Percentiles rank a stretch among this genome's conserved stretches.
phyloP scores from a whole-genome alignment of 75 land plant genomes.

The Ceratopteris richardii region DNA sequence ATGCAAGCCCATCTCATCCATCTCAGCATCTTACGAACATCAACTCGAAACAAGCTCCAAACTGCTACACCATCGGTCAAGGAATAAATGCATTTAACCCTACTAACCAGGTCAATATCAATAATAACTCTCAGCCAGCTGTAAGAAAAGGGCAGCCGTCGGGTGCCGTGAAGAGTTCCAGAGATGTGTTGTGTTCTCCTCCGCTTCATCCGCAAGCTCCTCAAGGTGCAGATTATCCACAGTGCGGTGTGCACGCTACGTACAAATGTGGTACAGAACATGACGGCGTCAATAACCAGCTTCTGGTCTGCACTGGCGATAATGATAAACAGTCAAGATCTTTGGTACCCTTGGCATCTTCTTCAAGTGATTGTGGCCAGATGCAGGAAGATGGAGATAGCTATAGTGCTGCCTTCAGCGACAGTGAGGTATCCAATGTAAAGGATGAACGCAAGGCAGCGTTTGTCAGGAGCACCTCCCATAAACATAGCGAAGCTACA shows the following conservation, averaged over 20 bases:
- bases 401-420: neutral
- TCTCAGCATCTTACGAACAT: neutral
- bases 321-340: neutral
- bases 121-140: too few relatives aligned
- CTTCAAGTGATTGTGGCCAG: too few relatives aligned
- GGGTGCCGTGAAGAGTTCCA: too few relatives aligned
- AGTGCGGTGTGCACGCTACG: too few relatives aligned
- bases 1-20: slow-evolving; percentile 1
- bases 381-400: too few relatives aligned
- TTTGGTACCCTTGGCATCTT: too few relatives aligned
- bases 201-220: too few relatives aligned
- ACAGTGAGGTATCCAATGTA: neutral
- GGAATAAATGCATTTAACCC: too few relatives aligned
- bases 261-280: neutral
- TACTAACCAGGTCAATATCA: neutral
- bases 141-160: too few relatives aligned
- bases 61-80: too few relatives aligned
- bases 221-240: too few relatives aligned
- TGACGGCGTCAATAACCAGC: neutral
- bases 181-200: too few relatives aligned
- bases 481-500: neutral
- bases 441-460: neutral
- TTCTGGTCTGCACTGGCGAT: neutral
- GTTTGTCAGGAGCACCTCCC: slow-evolving; percentile 2
- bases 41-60: neutral